A percentile compares a stretch with the other conserved stretches of the same genome.
Conservation (phyloP, 495 filamentous ascomycete genomes). For the Penicillium parvum region DNA sequence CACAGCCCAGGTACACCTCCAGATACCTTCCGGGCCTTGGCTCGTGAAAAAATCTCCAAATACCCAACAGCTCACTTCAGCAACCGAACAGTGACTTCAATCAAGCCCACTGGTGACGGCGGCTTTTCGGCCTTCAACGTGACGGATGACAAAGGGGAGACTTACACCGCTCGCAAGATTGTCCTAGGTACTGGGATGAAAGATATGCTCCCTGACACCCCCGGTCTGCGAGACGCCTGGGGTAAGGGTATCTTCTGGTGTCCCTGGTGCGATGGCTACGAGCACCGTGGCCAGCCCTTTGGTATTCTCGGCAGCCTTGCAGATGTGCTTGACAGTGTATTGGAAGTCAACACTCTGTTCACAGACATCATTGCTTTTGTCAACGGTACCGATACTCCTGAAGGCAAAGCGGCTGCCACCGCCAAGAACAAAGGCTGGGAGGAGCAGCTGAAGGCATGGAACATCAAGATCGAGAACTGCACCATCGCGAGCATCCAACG, state of each 20-base stretch:
- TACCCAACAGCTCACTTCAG: constrained; percentile 45
- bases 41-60: constrained; percentile 46
- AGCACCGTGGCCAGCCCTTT: constrained; percentile 53
- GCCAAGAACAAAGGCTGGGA: constrained; percentile 41
- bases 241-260: constrained; percentile 59
- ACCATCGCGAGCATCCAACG: constrained; percentile 46
- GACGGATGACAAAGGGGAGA: constrained; percentile 24
- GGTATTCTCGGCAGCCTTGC: constrained; percentile 45
- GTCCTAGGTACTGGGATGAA: constrained; percentile 52
- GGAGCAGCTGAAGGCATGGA: constrained; percentile 42
- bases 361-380: constrained; percentile 44
- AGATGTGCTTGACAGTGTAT: constrained; percentile 38
- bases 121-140: constrained; percentile 44
- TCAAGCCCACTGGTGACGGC: constrained; percentile 27
- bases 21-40: constrained; percentile 46
- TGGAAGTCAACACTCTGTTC: constrained; percentile 47
- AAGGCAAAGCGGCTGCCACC: constrained; percentile 31
- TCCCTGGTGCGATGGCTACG: constrained; percentile 59
- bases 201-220: constrained; percentile 50
- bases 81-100: constrained; percentile 48
- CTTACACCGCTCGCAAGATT: constrained; percentile 46
- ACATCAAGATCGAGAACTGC: constrained; percentile 50
- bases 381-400: constrained; percentile 50
- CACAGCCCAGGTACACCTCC: constrained; percentile 43
- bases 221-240: constrained; percentile 47